Conservation (phyloP, 1,284 basidiomycete species). For the Cutaneotrichosporon spelunceum region DNA sequence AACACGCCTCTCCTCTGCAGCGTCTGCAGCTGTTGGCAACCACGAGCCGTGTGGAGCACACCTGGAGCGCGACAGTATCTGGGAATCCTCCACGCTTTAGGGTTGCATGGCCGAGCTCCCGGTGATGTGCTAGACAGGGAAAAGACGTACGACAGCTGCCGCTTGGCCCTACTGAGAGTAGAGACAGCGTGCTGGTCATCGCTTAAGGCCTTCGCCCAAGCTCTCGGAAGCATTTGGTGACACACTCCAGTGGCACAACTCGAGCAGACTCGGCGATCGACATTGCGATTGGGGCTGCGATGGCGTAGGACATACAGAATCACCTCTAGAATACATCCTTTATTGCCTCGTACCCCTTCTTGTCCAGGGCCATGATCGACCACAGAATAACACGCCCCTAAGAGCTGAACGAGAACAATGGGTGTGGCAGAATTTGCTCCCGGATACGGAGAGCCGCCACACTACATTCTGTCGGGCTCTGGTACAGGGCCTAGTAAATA, state of each 20-base stretch:
- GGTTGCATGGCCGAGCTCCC: background rate
- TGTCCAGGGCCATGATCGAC: background rate
- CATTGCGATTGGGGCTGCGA: background rate
- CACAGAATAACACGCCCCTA: background rate
- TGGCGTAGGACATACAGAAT: background rate
- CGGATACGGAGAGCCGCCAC: background rate
- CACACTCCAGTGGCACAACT: background rate
- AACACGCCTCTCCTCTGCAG: background rate
- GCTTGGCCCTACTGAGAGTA: too few relatives aligned
- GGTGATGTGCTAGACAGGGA: background rate
- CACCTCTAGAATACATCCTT: background rate
- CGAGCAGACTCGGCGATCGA: background rate
- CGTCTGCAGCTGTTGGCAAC: too few relatives aligned
- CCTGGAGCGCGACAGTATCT: background rate
- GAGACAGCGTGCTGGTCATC: too few relatives aligned
- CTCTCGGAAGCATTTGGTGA: background rate
- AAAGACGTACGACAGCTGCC: background rate
- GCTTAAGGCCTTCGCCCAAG: background rate
- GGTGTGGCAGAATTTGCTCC: background rate
- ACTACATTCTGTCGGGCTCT: background rate
- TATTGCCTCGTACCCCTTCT: too few relatives aligned
- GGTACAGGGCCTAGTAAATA: too few relatives aligned
- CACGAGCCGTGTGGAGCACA: background rate
- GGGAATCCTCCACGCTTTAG: background rate
- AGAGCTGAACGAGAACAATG: background rate